Conservation (phyloP, 139 green algal genomes). For the Auxenochlorella protothecoides region DNA sequence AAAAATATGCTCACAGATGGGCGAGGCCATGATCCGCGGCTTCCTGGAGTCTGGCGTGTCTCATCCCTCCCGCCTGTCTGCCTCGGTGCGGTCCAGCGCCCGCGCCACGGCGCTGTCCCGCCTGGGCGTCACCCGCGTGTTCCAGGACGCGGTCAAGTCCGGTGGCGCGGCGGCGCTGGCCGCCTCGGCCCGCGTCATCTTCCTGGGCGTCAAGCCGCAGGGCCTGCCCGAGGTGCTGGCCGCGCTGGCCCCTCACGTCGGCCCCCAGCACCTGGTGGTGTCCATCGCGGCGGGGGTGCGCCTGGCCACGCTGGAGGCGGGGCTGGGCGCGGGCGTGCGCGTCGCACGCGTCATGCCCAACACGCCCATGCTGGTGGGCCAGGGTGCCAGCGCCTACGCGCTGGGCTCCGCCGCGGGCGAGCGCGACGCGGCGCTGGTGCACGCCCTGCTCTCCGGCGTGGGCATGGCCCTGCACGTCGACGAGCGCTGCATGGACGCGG, state of each 20-base stretch:
- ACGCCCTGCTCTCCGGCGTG: slow-evolving; percentile 37
- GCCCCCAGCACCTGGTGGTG: slow-evolving; percentile 52
- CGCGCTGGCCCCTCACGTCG: slow-evolving; percentile 35
- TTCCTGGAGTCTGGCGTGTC: slow-evolving; percentile 26
- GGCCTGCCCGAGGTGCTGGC: slow-evolving; percentile 51
- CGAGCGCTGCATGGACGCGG: slow-evolving; percentile 78
- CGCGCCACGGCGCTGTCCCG: slow-evolving; percentile 2
- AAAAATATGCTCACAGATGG: slow-evolving; percentile 26
- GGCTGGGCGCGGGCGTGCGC: slow-evolving; percentile 9
- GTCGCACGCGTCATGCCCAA: slow-evolving; percentile 77
- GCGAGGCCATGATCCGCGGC: slow-evolving; percentile 43
- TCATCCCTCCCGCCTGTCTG: neutral
- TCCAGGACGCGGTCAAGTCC: slow-evolving; percentile 2
- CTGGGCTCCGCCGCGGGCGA: slow-evolving; percentile 22
- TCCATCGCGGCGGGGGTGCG: slow-evolving; percentile 89
- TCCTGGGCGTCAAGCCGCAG: slow-evolving; percentile 72
- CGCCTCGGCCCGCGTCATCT: slow-evolving; percentile 1
- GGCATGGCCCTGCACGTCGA: slow-evolving; percentile 33
- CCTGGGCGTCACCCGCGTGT: slow-evolving; percentile 6
- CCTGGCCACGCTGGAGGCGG: slow-evolving; percentile 28
- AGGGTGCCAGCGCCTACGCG: slow-evolving; percentile 25
- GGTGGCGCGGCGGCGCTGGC: slow-evolving; percentile 10
- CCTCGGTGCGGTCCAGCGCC: neutral
- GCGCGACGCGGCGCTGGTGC: slow-evolving; percentile 49
- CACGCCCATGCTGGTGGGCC: slow-evolving; percentile 83